Evolutionary conservation across 2,329 filamentous ascomycete species (phyloP).

Genomic region (Neurospora sp.): DNA sequence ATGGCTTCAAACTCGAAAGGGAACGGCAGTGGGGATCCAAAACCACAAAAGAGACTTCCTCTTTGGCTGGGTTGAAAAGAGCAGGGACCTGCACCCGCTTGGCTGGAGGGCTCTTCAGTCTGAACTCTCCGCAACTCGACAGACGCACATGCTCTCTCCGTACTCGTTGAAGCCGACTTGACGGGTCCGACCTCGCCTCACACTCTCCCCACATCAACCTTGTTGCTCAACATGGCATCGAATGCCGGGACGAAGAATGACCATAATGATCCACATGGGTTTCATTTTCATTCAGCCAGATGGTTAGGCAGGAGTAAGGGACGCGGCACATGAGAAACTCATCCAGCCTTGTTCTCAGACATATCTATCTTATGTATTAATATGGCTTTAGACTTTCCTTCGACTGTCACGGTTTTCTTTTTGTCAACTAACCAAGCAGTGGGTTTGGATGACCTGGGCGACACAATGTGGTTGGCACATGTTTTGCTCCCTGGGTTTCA

Average conservation of each 20-base stretch:
- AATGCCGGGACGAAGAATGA: neutral
- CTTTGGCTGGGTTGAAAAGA: neutral
- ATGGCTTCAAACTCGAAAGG: neutral
- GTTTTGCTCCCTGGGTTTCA: neutral
- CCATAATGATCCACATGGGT: neutral
- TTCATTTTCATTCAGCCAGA: neutral
- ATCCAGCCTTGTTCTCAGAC: neutral
- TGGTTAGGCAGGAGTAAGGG: neutral
- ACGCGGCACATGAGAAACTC: neutral
- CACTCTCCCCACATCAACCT: neutral
- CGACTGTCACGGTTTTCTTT: neutral
- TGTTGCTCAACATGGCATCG: neutral
- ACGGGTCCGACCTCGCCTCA: neutral
- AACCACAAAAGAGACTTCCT: neutral
- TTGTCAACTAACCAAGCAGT: neutral
- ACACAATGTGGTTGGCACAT: neutral
- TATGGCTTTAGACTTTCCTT: slow-evolving; percentile 11
- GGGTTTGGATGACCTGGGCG: neutral
- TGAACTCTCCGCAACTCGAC: neutral
- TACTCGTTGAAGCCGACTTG: neutral
- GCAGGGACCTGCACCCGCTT: neutral
- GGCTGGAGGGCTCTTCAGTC: neutral
- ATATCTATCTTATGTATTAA: slow-evolving; percentile 5
- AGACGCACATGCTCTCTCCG: neutral
- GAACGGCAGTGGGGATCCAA: neutral